Evolutionary conservation across 75 land plant species (phyloP), one percentile per base, ranked within the genome.

Genomic region (Selaginella moellendorffii): DNA sequence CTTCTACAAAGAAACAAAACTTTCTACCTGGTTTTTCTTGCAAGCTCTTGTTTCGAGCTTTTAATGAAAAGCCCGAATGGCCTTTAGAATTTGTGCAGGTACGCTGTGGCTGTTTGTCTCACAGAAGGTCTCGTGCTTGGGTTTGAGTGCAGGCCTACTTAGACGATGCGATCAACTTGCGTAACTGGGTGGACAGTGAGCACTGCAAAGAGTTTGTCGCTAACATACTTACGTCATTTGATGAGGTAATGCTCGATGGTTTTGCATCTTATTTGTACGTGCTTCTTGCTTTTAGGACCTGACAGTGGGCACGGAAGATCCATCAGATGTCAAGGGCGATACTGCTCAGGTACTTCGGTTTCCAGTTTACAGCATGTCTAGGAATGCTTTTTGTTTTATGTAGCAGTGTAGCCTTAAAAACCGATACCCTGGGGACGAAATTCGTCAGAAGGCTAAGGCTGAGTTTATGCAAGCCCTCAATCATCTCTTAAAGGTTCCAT

Each of bases 31-130:
- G 72, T 26, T 36, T 76, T 53, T 75, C 78, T 26, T 76, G 70
- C 30, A 76, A 76, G 60, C 56, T 76, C 23, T 65, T 76, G 17
- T 63, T 60, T 46, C 65, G 66, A 66, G 78, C 73, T 66, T 76
- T 66, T 62, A 52, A 63, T 22, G 46, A 28, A 67, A 69, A 72
- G 54, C 19, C 63, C 21, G 76, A 76, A 59, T 76, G 78, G 78
- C 78, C 78, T 54, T 29, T 76, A 31, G 78, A 76, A 36, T 72
- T 76, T 72, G 76, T 76, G 20, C 69, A 76, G 70, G 78, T 75
- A 60, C 14, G 14, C 5, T 36, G 46, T 36, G 10, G 46, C 5
- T 36, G 46, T 36, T 36, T 36, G 14, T 36, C 5, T 36, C 46
- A n/a, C n/a, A 36, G 14, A 5, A 36, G 46, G 10, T 36, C 5